Evolutionary conservation across 2,329 filamentous ascomycete genomes (phyloP), one percentile per base, ranked within the genome.

Genomic region (Arthrinium phaeospermum): DNA sequence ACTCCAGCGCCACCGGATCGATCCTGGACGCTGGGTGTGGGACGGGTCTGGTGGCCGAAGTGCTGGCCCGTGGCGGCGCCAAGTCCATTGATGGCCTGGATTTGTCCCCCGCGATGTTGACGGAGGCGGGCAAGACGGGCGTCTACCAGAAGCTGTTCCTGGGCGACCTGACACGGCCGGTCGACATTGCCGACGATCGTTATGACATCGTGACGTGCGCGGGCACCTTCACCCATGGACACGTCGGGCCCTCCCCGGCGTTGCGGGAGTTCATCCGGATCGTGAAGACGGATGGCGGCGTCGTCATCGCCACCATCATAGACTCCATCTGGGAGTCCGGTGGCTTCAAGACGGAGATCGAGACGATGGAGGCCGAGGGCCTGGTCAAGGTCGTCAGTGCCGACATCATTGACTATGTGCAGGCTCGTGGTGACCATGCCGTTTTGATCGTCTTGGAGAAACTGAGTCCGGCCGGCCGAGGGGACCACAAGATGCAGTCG

Each of bases 1-100:
- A 76, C 79, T 19, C 67, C 0, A 68, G 46, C 44, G 27, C 24
- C 16, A 34, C n/a, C n/a, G 44, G 67, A 44, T 75, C 51, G 75
- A 85, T 89, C 71, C 82, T 88, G 0, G 88, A 90, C 72, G 87
- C 87, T 30, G 88, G 88, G n/a, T 89, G 87, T 72, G 88, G 88
- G 4, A 89, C 87, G 0, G 88, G 88, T 0, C 83, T 88, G 12
- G 87, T 88, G 14, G 88, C 86, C 4, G 77, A 83, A 27, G 84
- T 84, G 37, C 83, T 90, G 4, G 81, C 83, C 30, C 78, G 82
- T 49, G 77, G 81, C 45, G 84, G 85, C 3, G 84, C 83, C 4
- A 81, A 81, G 49, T 79, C 81, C n/a, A 83, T 90, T 57, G 85
- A 89, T 69, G 88, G 88, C 37, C 77, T 88, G 37, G 88, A 90